Evolutionary conservation across 163 green algal species (phyloP).

Genomic region (Scenedesmus sp.): DNA sequence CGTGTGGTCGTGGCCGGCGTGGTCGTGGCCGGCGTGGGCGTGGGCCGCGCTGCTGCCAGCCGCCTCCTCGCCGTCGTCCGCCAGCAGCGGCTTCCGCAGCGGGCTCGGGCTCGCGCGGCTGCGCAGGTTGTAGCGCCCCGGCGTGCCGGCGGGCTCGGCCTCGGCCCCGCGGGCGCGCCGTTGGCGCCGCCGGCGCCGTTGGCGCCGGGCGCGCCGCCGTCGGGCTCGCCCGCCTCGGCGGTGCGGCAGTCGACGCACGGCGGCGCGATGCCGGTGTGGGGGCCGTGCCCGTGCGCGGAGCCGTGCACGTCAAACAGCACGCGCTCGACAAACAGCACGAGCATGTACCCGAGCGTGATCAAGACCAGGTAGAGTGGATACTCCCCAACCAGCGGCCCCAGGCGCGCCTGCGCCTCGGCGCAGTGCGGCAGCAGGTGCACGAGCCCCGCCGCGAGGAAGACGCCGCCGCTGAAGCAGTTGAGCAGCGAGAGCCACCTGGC

Average conservation of each 20-base stretch:
- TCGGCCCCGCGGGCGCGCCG: background rate
- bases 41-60: background rate
- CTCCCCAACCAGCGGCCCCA: constrained; percentile 38
- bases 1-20: background rate
- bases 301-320: constrained; percentile 58
- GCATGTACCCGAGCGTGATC: constrained; percentile 55
- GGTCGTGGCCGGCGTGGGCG: background rate
- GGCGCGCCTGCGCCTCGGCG: constrained; percentile 48
- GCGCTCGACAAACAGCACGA: constrained; percentile 62
- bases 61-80: background rate
- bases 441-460: constrained; percentile 57
- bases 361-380: constrained; percentile 60
- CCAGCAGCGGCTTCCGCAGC: constrained; percentile 27
- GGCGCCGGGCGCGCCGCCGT: background rate
- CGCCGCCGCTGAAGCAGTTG: constrained; percentile 60
- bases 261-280: constrained; percentile 36
- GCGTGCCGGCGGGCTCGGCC: too few relatives aligned
- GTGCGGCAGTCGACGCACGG: constrained; percentile 22
- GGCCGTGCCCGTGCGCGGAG: constrained; percentile 35
- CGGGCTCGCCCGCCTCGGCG: background rate
- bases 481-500: constrained; percentile 52
- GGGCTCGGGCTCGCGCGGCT: background rate
- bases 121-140: constrained; percentile 31
- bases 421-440: constrained; percentile 65
- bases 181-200: background rate